Evolutionary conservation across 2,329 filamentous ascomycete genomes (phyloP), one percentile per base, ranked within the genome.

Genomic region (Huntiella abstrusa): DNA sequence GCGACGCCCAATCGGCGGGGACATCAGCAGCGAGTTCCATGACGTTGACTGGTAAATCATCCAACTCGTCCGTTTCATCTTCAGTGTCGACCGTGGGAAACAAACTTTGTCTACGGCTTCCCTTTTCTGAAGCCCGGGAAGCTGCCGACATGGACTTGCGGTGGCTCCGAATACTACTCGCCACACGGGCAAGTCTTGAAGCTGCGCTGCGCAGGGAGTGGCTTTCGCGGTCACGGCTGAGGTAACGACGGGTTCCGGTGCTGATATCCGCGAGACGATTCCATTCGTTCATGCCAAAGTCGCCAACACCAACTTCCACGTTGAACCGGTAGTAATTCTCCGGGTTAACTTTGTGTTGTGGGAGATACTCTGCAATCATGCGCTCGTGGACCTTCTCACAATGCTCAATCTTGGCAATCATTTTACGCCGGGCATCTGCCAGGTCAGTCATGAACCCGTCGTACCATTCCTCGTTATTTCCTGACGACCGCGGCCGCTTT

Each of bases 201-300:
- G 88, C 79, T 0, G 86, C 77, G 47, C 80, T 74, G 45, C 81
- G 68, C 5, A 84, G 83, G 71, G 85, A 83, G 54, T 66, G 71
- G 58, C 93, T 83, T 49, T 92, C 80, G 1, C 77, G 76, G 8
- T 72, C 68, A 51, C 79, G 79, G 5, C 70, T 66, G 45, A 98
- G 72, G 58, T 96, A 98, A 52, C 80, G 75, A 53, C 83, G 74
- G 0, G 91, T 98, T 57, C 80, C 80, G 11, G 85, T 95, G 64
- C 84, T 94, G 63, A 98, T 96, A 45, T 95, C 88, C 19, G 83
- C 80, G n/a, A 96, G 66, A 3, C 87, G 76, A 55, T 84, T 75
- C 91, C 91, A 98, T 59, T 96, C 91, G 58, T 96, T 98, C 86
- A 98, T 96, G 44, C 83, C 88, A 59, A 95, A 96, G 58, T 96